phyloP scores from a whole-genome alignment of 345 rosid genomes.

The Eucalyptus globulus region DNA sequence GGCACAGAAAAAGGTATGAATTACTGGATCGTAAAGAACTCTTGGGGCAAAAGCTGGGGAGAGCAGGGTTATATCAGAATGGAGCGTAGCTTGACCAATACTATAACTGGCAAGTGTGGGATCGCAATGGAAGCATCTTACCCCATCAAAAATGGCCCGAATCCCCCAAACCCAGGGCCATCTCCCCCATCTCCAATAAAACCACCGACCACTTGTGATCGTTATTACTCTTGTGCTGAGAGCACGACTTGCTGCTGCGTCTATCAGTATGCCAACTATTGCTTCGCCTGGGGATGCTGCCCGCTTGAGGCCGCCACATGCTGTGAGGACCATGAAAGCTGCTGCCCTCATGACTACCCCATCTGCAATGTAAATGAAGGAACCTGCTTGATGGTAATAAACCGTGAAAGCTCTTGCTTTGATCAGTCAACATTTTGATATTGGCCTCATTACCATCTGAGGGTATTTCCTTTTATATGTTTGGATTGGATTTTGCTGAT shows the following conservation, averaged over 20 bases:
- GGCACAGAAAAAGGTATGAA: constrained; percentile 65
- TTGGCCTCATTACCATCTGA: background rate
- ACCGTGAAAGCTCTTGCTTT: background rate
- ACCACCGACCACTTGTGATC: constrained; percentile 69
- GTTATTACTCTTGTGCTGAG: constrained; percentile 43
- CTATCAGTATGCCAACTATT: constrained; percentile 34
- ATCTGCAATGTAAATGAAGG: constrained; percentile 48
- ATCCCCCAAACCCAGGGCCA: constrained; percentile 93
- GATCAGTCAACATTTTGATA: background rate
- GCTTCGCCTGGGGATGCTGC: constrained; percentile 95
- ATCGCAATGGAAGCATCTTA: constrained; percentile 81
- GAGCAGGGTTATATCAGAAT: constrained; percentile 68
- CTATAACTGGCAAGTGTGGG: constrained; percentile 64
- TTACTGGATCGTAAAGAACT: constrained; percentile 78
- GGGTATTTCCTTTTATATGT: background rate
- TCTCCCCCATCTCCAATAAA: constrained; percentile 85
- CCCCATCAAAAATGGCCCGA: constrained; percentile 66
- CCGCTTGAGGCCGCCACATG: constrained; percentile 82
- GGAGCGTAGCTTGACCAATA: constrained; percentile 33
- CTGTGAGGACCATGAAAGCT: constrained; percentile 69
- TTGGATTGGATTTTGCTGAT: background rate
- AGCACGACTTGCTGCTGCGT: constrained; percentile 85
- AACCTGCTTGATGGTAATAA: constrained; percentile 56
- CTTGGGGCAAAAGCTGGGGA: constrained; percentile 88
- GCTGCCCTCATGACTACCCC: constrained; percentile 85